Evolutionary conservation across 805 yeast species (phyloP).

Genomic region (Priceomyces castillae): DNA sequence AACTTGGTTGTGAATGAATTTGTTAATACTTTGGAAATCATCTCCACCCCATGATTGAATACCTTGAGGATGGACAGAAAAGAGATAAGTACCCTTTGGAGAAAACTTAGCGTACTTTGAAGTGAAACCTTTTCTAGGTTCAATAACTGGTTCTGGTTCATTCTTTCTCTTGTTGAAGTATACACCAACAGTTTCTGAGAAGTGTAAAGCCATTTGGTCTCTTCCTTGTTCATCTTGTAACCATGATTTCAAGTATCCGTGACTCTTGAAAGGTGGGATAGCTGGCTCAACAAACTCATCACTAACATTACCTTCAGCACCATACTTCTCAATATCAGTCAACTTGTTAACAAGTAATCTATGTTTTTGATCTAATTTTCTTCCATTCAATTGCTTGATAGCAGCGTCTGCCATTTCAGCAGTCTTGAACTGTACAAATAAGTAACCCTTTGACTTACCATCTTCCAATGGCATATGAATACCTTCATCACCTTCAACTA

Average conservation of each 20-base stretch:
- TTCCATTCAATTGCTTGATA: slow-evolving; percentile 76
- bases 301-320: slow-evolving; percentile 57
- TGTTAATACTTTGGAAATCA: slow-evolving; percentile 65
- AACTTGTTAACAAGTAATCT: slow-evolving; percentile 80
- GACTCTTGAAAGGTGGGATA: slow-evolving; percentile 66
- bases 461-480: slow-evolving; percentile 78
- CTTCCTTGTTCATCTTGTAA: slow-evolving; percentile 83
- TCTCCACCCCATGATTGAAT: slow-evolving; percentile 95
- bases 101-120: slow-evolving; percentile 86
- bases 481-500: slow-evolving; percentile 57
- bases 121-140: slow-evolving; percentile 83
- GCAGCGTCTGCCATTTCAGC: slow-evolving; percentile 72
- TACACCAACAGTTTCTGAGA: slow-evolving; percentile 75
- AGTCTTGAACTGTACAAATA: slow-evolving; percentile 77
- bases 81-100: slow-evolving; percentile 86
- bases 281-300: slow-evolving; percentile 69
- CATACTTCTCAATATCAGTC: slow-evolving; percentile 78
- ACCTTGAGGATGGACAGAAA: slow-evolving; percentile 91
- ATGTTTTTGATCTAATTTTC: slow-evolving; percentile 92
- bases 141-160: slow-evolving; percentile 72
- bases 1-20: slow-evolving; percentile 86
- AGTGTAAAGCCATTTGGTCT: slow-evolving; percentile 84
- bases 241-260: slow-evolving; percentile 88
- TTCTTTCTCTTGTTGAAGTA: slow-evolving; percentile 79
- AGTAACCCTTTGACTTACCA: slow-evolving; percentile 81